Evolutionary conservation across 2,329 filamentous ascomycete species (phyloP), one percentile per base, ranked within the genome.

Genomic region (Colletotrichum acutatum): DNA sequence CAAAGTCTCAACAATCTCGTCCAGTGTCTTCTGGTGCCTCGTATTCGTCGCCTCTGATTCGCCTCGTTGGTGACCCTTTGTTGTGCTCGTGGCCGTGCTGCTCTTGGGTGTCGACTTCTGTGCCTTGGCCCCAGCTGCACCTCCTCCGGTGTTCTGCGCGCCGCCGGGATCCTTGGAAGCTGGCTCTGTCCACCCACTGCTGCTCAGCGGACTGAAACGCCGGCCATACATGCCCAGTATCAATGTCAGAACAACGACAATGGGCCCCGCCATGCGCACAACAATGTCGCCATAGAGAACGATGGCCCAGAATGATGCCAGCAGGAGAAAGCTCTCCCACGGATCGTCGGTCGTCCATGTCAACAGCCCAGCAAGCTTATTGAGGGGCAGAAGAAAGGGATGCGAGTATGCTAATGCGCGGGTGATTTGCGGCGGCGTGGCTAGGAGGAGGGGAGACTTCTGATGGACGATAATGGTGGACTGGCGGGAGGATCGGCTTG

Each of bases 401-500:
- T 99, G 96, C 75, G 95, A 98, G 82, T 98, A 98, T 75, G 96
- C 96, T 73, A 99, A 88, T 16, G 96, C 95, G 77, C 97, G 91
- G 2, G 97, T 99, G 81, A 99, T 93, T 80, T 98, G 94, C 1
- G 97, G 97, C 56, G 97, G 97, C 11, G 97, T 99, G 19, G 96
- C 95, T 72, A 97, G 92, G 22, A 99, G 89, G 58, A 99, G 85
- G 12, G 97, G 97, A 19, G 95, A 98, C 84, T 98, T 99, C 82
- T 98, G 96, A 83, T 98, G 95, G 24, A 99, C 95, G 77, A 98
- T 91, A 77, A 99, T 95, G 70, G 95, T 97, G 22, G 95, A 97
- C 58, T 94, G 91, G 74, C 96, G 93, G 57, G 90, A 88, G 37
- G 89, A 86, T 71, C 87, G 84, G 67, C 86, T 87, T 59, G 92